Evolutionary conservation across 2,329 filamentous ascomycete genomes (phyloP), one percentile per base, ranked within the genome.

Genomic region (Macrophomina pseudophaseolina): DNA sequence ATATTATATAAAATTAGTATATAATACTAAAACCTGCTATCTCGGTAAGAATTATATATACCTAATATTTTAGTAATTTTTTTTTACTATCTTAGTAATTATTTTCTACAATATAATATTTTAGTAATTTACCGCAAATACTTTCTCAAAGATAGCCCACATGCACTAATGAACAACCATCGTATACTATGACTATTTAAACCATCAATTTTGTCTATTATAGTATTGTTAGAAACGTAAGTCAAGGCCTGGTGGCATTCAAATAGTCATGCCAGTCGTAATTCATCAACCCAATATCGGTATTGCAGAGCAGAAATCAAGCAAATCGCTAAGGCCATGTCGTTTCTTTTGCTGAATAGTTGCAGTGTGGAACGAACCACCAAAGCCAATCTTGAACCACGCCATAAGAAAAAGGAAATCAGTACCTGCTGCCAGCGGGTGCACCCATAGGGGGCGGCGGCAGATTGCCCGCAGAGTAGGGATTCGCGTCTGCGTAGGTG

Each of bases 401-500:
- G 44, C 58, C 58, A 48, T 16, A 35, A 28, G 30, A 28, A 38
- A 49, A 23, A 49, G 18, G 49, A 49, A 23, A 42, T 62, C 58
- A 62, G 30, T 62, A 62, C 32, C 58, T 49, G 4, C n/a, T 49
- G 4, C 30, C 58, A 38, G 58, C 16, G 5, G 58, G 58, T 7
- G 71, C 69, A 2, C 78, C 78, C 70, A 79, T 79, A 7, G 78
- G 78, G 9, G 79, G 79, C 40, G 79, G 78, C 46, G 79, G 79
- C 38, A 80, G 33, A 7, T 67, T 66, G 46, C 67, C 72, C 44
- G 75, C 71, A 59, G 75, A 75, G 68, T 84, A 84, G 16, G 81
- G 82, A 71, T 83, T 83, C 51, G 74, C 78, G 71, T 83, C 81
- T 54, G 76, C 73, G 69, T 84, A 83, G 53, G 74, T 77, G 40